Evolutionary conservation across 495 filamentous ascomycete genomes (phyloP).

Genomic region (Aspergillus steynii): DNA sequence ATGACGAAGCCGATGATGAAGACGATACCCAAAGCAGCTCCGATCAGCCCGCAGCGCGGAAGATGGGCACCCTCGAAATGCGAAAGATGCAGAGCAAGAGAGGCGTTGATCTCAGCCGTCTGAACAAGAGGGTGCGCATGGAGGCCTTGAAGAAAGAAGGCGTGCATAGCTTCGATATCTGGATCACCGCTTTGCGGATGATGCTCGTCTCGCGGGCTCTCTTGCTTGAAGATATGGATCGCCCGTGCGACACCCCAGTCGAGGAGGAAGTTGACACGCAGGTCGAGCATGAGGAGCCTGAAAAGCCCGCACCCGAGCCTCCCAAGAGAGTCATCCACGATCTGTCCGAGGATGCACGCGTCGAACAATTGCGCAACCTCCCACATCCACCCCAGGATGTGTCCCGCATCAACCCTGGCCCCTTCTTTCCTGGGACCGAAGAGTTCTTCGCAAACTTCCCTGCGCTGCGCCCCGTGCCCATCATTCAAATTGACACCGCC

Average conservation of each 20-base stretch:
- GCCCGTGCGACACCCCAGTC: conserved; percentile 4
- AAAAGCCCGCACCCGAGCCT: neutral
- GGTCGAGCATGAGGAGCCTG: neutral
- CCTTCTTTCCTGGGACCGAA: conserved; percentile 18
- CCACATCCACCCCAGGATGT: too few relatives aligned
- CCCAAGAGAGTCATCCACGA: neutral
- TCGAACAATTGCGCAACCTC: neutral
- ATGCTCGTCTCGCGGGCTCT: conserved; percentile 32
- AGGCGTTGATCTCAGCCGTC: conserved; percentile 19
- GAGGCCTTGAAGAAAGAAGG: conserved; percentile 30
- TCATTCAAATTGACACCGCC: neutral
- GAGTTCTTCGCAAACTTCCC: conserved; percentile 22
- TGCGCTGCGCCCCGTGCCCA: conserved; percentile 5
- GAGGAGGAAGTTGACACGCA: conserved; percentile 9
- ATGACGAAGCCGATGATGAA: conserved; percentile 7
- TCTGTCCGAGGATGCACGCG: neutral
- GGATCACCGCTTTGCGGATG: conserved; percentile 35
- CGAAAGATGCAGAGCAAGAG: conserved; percentile 24
- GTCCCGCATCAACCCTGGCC: neutral
- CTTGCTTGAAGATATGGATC: conserved; percentile 26
- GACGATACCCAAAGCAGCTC: neutral
- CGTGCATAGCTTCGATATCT: conserved; percentile 32
- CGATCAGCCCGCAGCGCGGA: neutral
- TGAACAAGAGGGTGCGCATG: conserved; percentile 27
- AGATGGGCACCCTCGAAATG: conserved; percentile 13